These are phyloP conservation scores for Melaleuca quinquenervia DNA, from an alignment of 345 rosid genomes.

Conservation along the genomic window DNA sequence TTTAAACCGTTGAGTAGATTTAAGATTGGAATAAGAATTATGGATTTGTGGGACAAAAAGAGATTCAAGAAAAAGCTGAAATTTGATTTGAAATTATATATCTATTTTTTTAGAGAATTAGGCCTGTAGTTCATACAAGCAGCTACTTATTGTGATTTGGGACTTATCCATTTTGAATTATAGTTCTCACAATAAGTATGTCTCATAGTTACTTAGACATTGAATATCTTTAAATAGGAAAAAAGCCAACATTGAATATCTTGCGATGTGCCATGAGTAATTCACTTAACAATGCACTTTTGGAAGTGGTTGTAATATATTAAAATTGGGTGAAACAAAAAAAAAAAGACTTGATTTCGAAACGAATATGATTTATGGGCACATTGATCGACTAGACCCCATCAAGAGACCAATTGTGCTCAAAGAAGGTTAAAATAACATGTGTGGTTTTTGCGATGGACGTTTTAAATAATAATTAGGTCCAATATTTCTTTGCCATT, in stretches of 20 bases:
- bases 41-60: too few relatives aligned
- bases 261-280: not conserved
- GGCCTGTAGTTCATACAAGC: not conserved
- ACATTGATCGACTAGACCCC: not conserved
- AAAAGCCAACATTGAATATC: not conserved
- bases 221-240: not conserved
- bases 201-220: not conserved
- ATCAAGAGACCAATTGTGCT: not conserved
- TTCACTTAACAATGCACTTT: not conserved
- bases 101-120: not conserved
- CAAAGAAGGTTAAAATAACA: not conserved
- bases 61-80: not conserved
- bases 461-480: too few relatives aligned
- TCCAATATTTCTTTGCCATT: not conserved
- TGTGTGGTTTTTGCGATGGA: not conserved
- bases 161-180: not conserved
- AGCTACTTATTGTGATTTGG: not conserved
- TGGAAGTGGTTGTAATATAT: not conserved
- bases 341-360: not conserved
- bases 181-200: not conserved
- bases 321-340: not conserved
- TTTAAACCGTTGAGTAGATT: rapidly evolving
- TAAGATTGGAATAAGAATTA: not conserved
- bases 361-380: not conserved
- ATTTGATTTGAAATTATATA: not conserved